These are phyloP conservation scores for Pythium utonaiense DNA, from an alignment of 352 stramenopile species.

Conservation along the genomic window DNA sequence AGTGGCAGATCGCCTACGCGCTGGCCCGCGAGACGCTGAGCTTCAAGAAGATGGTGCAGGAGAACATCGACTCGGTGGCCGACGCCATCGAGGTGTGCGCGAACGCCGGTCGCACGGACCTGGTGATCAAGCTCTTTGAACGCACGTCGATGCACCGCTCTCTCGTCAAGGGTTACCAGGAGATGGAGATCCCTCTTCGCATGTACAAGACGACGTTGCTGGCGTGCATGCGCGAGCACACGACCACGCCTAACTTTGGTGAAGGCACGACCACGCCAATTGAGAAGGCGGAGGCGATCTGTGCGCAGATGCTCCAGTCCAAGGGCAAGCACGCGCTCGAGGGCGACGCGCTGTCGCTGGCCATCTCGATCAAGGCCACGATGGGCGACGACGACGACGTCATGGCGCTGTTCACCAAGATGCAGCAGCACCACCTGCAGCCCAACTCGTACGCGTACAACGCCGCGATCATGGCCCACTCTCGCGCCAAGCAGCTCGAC, in stretches of 20 bases:
- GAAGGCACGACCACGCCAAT: conserved; percentile 26
- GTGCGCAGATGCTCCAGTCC: conserved; percentile 60
- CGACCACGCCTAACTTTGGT: conserved; percentile 18
- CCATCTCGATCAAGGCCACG: conserved; percentile 75
- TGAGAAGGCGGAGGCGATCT: conserved; percentile 53
- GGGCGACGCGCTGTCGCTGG: conserved; percentile 66
- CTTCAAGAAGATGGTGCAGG: conserved; percentile 57
- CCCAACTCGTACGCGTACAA: conserved; percentile 81
- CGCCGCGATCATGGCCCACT: conserved; percentile 69
- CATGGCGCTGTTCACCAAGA: conserved; percentile 68
- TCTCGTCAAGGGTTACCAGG: conserved; percentile 23
- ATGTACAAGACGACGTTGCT: conserved; percentile 70
- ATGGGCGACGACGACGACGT: conserved; percentile 73
- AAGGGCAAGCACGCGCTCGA: conserved; percentile 44
- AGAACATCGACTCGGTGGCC: conserved; percentile 65
- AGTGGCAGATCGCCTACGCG: conserved; percentile 76
- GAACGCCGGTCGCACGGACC: conserved; percentile 40
- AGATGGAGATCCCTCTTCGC: conserved; percentile 41
- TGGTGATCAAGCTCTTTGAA: conserved; percentile 63
- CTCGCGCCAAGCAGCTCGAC: conserved; percentile 44
- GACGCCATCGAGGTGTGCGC: conserved; percentile 68
- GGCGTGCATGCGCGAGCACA: conserved; percentile 43
- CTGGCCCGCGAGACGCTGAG: conserved; percentile 68
- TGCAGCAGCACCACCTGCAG: conserved; percentile 48
- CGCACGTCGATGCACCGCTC: conserved; percentile 40